Base-by-base conservation (phyloP, 192 early-diverging fungal species). In the Kickxella alabastrina region DNA sequence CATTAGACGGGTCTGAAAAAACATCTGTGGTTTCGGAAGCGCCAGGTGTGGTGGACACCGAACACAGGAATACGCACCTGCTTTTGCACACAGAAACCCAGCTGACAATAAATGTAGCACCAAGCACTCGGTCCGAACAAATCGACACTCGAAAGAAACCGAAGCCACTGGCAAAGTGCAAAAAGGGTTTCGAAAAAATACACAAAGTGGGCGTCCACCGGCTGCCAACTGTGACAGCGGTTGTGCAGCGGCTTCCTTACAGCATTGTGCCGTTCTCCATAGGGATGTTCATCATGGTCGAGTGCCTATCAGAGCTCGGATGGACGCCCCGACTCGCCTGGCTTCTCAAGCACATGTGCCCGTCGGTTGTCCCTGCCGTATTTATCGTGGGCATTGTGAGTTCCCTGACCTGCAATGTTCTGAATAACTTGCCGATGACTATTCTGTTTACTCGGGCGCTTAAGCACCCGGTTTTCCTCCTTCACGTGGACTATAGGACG, bases 381-480 rank as follows among this genome's bases (percentile, higher is more conserved):
- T 85, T 86, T 48, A 60, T 77, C 17, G 77, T 86, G 8, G 82
- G 79, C 6, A 54, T 78, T 19, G 54, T 92, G 23, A 80, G 85
- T 0, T 68, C 88, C 6, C 34, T 91, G 29, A 62, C 83, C 4
- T 93, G 86, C 62, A 83, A 85, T 46, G 44, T 87, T 14, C 59
- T 93, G 54, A 91, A 92, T 78, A 93, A 93, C 63, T 68, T 92
- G 39, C 91, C 91, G 3, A 87, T 87, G 87, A 83, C 91, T 0
- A 90, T 93, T 44, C 72, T 93, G 6, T 82, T 92, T n/a, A 82
- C 83, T 4, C 70, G 82, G 3, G 82, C 87, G 10, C 62, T 93
- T 32, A 77, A 82, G 50, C 82, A 88, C 43, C 76, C 81, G 13
- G 76, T 78, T 27, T 89, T 87, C 61, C 49, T 59, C 6, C n/a